Evolutionary conservation across 129 eudicot species (phyloP).

Genomic region (Tagetes erecta): DNA sequence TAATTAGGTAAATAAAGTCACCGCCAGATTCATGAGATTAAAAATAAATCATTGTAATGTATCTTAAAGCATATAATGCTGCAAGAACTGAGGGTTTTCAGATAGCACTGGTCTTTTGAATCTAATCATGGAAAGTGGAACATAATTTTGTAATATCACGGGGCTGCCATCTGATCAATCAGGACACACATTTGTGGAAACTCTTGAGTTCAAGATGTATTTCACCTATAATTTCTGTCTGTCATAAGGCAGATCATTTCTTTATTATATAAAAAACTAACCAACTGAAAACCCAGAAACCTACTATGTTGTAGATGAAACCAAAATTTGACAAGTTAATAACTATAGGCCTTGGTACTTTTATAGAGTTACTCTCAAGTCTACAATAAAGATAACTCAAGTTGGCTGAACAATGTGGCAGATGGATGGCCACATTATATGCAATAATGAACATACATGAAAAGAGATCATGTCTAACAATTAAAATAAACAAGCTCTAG

Average conservation of each 20-base stretch:
- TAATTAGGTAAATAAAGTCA: not conserved
- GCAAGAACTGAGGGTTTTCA: not conserved
- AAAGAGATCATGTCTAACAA: not conserved
- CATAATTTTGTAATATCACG: not conserved
- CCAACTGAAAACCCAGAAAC: not conserved
- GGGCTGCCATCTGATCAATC: not conserved
- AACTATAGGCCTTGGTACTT: not conserved
- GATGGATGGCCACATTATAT: not conserved
- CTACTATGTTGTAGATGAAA: not conserved
- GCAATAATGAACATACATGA: not conserved
- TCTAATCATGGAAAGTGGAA: not conserved
- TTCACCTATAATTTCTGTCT: not conserved
- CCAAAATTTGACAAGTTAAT: not conserved
- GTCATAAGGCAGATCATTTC: not conserved
- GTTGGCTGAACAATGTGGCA: not conserved
- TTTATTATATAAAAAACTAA: not conserved
- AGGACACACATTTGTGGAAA: not conserved
- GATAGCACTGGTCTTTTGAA: not conserved
- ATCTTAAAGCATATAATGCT: not conserved
- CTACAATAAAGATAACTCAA: not conserved
- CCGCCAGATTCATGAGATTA: not conserved
- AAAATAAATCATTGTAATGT: not conserved
- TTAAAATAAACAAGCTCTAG: not conserved
- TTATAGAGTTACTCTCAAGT: not conserved
- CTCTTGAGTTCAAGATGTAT: not conserved